These are phyloP conservation scores for Durio zibethinus DNA, from an alignment of 345 rosid genomes.

Conservation along the genomic window DNA sequence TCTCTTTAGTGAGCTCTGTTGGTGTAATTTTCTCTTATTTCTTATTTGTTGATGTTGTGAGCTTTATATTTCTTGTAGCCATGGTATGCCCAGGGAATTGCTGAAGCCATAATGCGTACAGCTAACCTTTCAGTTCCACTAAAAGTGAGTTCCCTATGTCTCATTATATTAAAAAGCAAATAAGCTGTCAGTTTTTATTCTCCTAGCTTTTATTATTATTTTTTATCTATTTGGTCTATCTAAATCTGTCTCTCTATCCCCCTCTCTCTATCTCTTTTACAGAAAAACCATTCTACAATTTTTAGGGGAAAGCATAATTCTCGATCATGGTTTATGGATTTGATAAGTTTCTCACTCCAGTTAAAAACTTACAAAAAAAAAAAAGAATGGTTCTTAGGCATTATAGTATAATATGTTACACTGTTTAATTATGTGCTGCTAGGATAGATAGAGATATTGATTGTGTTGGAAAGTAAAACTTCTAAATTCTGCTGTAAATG, in stretches of 20 bases:
- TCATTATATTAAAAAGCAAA: neutral
- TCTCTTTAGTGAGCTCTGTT: neutral
- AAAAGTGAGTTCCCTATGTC: conserved; percentile 43
- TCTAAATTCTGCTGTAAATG: neutral
- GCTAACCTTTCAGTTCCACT: conserved; percentile 85
- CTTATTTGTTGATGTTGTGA: conserved; percentile 13
- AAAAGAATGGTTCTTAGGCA: neutral
- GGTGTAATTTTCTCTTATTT: conserved; percentile 3
- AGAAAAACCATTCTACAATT: neutral
- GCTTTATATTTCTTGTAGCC: conserved; percentile 51
- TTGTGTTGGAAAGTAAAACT: conserved; percentile 2
- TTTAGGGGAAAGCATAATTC: neutral
- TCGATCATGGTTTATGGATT: neutral
- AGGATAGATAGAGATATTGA: neutral
- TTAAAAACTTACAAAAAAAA: neutral
- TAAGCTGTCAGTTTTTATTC: neutral
- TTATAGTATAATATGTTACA: neutral
- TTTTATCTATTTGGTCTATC: neutral
- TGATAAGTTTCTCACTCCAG: neutral
- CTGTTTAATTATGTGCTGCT: neutral
- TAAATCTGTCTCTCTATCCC: neutral
- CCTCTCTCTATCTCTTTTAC: neutral
- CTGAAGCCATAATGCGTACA: conserved; percentile 90
- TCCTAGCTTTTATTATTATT: conserved; percentile 2
- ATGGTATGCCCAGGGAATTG: conserved; percentile 98